Evolutionary conservation across 768 basidiomycete genomes (phyloP), one percentile per base, ranked within the genome.

Genomic region (Scleroderma bovista): DNA sequence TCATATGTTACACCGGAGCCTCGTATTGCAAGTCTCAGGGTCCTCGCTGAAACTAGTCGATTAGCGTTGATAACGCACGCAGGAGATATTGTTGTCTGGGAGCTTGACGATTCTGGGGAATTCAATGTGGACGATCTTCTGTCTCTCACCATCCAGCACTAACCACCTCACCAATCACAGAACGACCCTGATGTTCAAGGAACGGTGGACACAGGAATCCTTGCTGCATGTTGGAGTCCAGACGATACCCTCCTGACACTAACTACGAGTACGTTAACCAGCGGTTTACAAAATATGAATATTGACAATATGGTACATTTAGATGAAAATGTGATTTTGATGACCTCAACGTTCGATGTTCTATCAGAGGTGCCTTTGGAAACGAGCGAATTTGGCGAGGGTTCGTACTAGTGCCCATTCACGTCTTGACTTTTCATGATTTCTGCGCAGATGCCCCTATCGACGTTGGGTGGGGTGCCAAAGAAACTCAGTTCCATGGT

Each of bases 391-490:
- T 94, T 93, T 57, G 96, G 95, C 34, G 86, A 94, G 77, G 91
- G 90, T 42, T 1, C 3, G 41, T 17, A 47, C 23, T 40, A 41
- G 52, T 31, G 44, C 29, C 29, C 13, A 5, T 12, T 46, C 16
- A 17, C 16, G 19, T 26, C 2, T 44, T 40, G 39, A 20, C 17
- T 37, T 22, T 42, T 64, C 34, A 58, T 40, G 44, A 52, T 26
- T 57, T 41, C 34, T 26, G 55, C 51, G 5, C 57, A 92, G 93
- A 93, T 63, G 80, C 84, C 22, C 90, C 89, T 2, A 92, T 97
- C 60, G 91, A 94, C 58, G 92, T 97, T 51, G 96, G 96, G 15
- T 99, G 96, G 96, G 96, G 96, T 36, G 88, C 89, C 2, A 95
- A 94, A 61, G 78, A 88, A 64, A 98, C 96, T 0, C 96, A 99